phyloP scores from a whole-genome alignment of 2,329 filamentous ascomycete genomes.

The Colletotrichum sp. region DNA sequence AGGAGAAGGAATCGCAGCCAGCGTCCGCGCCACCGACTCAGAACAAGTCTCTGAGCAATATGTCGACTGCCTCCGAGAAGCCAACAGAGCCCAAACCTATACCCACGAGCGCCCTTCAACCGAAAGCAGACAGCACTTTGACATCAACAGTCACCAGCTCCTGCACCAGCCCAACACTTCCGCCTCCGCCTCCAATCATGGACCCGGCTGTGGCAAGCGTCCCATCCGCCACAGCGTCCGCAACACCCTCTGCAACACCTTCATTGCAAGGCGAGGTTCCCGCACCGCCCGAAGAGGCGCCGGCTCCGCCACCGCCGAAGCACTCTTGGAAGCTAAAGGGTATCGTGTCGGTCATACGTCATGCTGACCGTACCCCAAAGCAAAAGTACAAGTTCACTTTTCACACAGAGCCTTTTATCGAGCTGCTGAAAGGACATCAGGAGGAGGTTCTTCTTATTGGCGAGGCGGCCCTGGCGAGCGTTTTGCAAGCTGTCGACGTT shows the following conservation, averaged over 20 bases:
- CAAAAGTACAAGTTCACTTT: constrained; percentile 99
- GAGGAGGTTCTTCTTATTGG: constrained; percentile 95
- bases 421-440: constrained; percentile 91
- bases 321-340: constrained; percentile 98
- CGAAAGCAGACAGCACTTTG: constrained; percentile 32
- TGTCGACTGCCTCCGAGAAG: constrained; percentile 6
- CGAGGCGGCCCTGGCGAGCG: constrained; percentile 85
- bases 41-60: constrained; percentile 10
- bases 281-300: constrained; percentile 41
- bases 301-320: constrained; percentile 75
- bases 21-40: constrained; percentile 4
- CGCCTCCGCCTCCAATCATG: constrained; percentile 30
- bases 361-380: constrained; percentile 96
- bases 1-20: constrained; percentile 41
- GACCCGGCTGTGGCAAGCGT: constrained; percentile 25
- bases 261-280: constrained; percentile 36
- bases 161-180: constrained; percentile 36
- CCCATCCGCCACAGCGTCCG: constrained; percentile 42
- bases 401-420: constrained; percentile 94
- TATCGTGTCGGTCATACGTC: constrained; percentile 93
- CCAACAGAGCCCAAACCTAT: constrained; percentile 16
- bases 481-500: constrained; percentile 83
- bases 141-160: constrained; percentile 39
- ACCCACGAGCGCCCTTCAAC: constrained; percentile 28
- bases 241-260: constrained; percentile 38